Evolutionary conservation across 495 filamentous ascomycete genomes (phyloP), one percentile per base, ranked within the genome.

Genomic region (Tuber borchii): DNA sequence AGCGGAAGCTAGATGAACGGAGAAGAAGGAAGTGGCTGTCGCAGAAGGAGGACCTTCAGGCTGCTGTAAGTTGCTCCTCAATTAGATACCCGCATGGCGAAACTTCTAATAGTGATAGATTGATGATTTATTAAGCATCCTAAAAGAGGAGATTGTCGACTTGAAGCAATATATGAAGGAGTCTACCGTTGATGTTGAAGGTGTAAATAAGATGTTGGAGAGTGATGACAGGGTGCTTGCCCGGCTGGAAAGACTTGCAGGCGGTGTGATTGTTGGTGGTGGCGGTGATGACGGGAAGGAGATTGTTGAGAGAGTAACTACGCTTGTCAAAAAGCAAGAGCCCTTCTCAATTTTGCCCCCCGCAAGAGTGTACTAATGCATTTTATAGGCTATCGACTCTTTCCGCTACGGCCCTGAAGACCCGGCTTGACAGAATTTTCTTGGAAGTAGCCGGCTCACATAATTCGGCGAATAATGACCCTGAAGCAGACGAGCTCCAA

Each of bases 211-310:
- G 56, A 78, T 78, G 74, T 69, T 83, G 45, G 74, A 77, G 42
- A 81, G 81, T 8, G 81, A 83, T 76, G 81, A 83, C 71, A 83
- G 81, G 45, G 76, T 83, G 3, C 68, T 83, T 26, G 78, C 75
- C n/a, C 72, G 81, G n/a, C 73, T 83, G 42, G 74, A 74, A 26
- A 71, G 73, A 42, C 61, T 83, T 26, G 81, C 81, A 5, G 78
- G 71, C 19, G 76, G 70, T 19, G 37, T 83, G 61, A 72, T 81
- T 7, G 61, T 82, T 26, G 31, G 65, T 20, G 65, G 46, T 26
- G 74, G 56, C 4, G 74, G 48, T 6, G 40, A 44, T 51, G 75
- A 56, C 34, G 77, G 72, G 45, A 74, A 76, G 45, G 80, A 79
- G 31, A 77, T 74, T 45, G 51, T 82, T 26, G 70, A 78, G 45